These are phyloP conservation scores for Collybia sp. DNA, from an alignment of 768 basidiomycete species.

Conservation along the genomic window DNA sequence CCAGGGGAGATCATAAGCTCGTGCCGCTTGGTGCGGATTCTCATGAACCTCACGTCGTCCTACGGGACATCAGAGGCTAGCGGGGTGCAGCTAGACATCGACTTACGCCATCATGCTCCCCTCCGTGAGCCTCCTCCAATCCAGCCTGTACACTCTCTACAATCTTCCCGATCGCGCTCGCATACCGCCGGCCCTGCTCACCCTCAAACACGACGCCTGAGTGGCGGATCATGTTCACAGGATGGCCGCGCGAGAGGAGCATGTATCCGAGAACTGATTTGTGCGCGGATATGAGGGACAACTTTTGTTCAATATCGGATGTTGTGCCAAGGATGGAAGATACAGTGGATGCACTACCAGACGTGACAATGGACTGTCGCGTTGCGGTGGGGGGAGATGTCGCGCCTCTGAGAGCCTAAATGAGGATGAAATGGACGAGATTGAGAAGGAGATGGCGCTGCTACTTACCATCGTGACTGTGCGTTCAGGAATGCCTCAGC, in stretches of 20 bases:
- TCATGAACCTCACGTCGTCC: slow-evolving; percentile 86
- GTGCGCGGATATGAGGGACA: slow-evolving; percentile 72
- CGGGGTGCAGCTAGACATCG: not conserved
- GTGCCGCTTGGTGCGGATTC: slow-evolving; percentile 87
- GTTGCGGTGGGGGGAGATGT: too few species aligned
- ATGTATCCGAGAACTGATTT: slow-evolving; percentile 86
- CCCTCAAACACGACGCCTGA: slow-evolving; percentile 85
- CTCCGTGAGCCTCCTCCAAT: slow-evolving; percentile 67
- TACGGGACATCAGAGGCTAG: slow-evolving; percentile 19
- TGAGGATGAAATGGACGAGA: not conserved
- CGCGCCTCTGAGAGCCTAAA: too few species aligned
- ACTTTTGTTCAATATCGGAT: slow-evolving; percentile 81
- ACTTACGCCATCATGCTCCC: slow-evolving; percentile 19
- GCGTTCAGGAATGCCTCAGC: too few species aligned
- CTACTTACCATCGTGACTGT: too few species aligned
- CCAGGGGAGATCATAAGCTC: slow-evolving; percentile 95
- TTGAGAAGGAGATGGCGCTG: not conserved
- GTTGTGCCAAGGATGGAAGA: slow-evolving; percentile 35
- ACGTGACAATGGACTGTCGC: not conserved
- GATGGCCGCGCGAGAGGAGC: slow-evolving; percentile 69
- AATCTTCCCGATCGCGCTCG: slow-evolving; percentile 65
- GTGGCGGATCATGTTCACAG: slow-evolving; percentile 76
- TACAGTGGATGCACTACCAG: slow-evolving; percentile 6
- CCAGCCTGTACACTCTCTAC: slow-evolving; percentile 77
- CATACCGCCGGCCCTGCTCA: slow-evolving; percentile 75